Base-by-base conservation (phyloP, 2,329 filamentous ascomycete genomes). In the Onygena corvina region DNA sequence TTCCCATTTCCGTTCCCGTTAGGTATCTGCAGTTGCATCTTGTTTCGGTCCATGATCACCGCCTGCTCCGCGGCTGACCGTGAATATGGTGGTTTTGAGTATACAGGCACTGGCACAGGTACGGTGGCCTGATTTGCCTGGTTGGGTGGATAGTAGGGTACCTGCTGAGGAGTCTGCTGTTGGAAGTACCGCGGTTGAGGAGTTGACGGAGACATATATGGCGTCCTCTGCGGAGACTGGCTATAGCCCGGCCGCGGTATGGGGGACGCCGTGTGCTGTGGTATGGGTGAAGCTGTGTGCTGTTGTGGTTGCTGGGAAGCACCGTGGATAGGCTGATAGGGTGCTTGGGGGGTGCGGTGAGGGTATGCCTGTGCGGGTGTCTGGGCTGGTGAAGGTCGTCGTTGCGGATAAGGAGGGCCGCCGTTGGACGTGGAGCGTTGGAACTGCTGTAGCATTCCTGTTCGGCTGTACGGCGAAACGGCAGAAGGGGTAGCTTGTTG, bases 31-130 rank as follows among this genome's bases (percentile, higher is more conserved):
- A 67, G 49, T 36, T 68, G 66, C n/a, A 61, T 58, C 52, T 64
- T 66, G 38, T 63, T 64, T 31, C 64, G 59, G 29, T 67, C 64
- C 58, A 67, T 64, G 38, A 67, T 47, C 2, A 61, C 59, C 18
- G 64, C 64, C 53, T 69, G 67, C 47, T 69, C 67, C 34, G 65
- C 61, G 12, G 64, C 63, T 57, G 59, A 67, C 21, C 67, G 61
- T 20, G 64, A 57, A 55, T 66, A 66, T n/a, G 63, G 60, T 9
- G 66, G 61, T 48, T 64, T 67, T 18, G 64, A 54, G 46, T 66
- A 66, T 12, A n/a, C n/a, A n/a, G n/a, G n/a, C n/a, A n/a, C n/a
- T n/a, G n/a, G n/a, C n/a, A n/a, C n/a, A n/a, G n/a, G n/a, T n/a
- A n/a, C n/a, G n/a, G n/a, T n/a, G n/a, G n/a, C 54, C 11, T 60